Conservation (phyloP, 495 filamentous ascomycete species). For the Podospora tetraspora region DNA sequence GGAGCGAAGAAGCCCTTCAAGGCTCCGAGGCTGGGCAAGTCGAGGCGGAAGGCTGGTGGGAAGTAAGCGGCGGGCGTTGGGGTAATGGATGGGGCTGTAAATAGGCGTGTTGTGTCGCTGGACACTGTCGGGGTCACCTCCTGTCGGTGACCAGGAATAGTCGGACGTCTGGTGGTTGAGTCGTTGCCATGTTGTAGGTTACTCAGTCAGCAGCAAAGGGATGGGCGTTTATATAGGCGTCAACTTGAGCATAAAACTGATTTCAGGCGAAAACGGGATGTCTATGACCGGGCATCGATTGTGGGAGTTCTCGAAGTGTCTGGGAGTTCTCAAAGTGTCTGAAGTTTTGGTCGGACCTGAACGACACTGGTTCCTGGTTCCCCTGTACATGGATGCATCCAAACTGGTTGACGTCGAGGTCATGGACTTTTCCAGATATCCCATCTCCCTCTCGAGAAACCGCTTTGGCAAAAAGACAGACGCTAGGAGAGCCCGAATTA, state of each 20-base stretch:
- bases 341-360: neutral
- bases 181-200: neutral
- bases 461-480: neutral
- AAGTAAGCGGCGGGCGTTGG: neutral
- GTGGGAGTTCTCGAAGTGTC: neutral
- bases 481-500: neutral
- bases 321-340: neutral
- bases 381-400: no score
- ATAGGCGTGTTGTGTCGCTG: neutral
- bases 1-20: conserved; percentile 17
- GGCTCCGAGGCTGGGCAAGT: conserved; percentile 34
- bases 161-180: neutral
- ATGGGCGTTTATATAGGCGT: neutral
- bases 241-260: neutral
- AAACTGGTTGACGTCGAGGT: no score
- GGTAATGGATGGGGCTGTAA: neutral
- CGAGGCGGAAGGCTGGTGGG: conserved; percentile 33
- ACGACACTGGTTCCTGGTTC: neutral
- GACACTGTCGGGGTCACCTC: neutral
- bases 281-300: neutral
- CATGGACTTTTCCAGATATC: neutral
- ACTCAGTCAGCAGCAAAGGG: neutral
- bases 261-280: neutral
- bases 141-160: neutral
- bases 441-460: no score